Base-by-base conservation (phyloP, 495 filamentous ascomycete species). In the Penicillium subrubescens region DNA sequence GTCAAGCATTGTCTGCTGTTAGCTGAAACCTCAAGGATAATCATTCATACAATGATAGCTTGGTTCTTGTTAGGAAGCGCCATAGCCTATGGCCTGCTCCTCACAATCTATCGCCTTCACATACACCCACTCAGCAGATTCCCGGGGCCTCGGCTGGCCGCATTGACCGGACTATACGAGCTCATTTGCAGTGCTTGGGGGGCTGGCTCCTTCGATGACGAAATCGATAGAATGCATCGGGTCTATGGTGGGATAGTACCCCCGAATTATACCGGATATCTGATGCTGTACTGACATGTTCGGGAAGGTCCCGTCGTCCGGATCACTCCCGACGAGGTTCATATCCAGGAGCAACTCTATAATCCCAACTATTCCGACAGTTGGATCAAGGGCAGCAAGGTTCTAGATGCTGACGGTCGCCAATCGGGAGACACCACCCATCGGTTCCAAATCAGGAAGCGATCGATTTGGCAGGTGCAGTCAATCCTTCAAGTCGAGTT, bases 101-200 rank as follows among this genome's bases (percentile, higher is more conserved):
- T 64, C 35, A 37, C 51, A n/a, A 43, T 79, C 31, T 79, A 78
- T 35, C 73, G 77, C 3, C 70, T 79, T 17, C 71, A 73, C 53
- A 65, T 82, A 21, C 75, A 78, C 44, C 74, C 79, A n/a, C 67
- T 82, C 0, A 73, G 71, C 50, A 71, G 61, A 56, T 80, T 82
- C 50, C 83, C 83, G 0, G 83, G 82, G 7, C 80, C 81, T 0
- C 76, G 72, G 27, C 66, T 84, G 12, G 82, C 82, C 0, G 79
- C 79, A 4, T 59, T 75, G 19, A 80, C 79, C 0, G 76, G 75
- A 34, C 62, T 78, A 21, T 82, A 82, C 44, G 84, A 86, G 59
- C 68, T 80, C 25, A 84, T 81, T 62, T 82, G 79, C 52, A 78
- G 83, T 21, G 67, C 77, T n/a, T 73, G 79, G 50, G 64, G 75